These are phyloP conservation scores for Stipa capillata DNA, from an alignment of 176 grass and related monocot species.

Conservation along the genomic window DNA sequence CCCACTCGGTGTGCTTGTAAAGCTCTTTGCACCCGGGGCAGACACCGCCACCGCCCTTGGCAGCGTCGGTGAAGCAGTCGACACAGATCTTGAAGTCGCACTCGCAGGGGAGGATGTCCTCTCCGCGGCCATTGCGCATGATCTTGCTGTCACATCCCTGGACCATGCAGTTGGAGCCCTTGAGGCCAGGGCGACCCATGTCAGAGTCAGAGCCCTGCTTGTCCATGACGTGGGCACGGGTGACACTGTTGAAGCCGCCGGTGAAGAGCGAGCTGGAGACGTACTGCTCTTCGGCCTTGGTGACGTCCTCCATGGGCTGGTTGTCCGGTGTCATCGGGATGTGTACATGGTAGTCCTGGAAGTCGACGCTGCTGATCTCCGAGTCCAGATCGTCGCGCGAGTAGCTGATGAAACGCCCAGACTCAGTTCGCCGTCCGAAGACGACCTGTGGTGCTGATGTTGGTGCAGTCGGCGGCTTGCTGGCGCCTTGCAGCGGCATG, in stretches of 20 bases:
- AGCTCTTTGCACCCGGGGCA: conserved; percentile 93
- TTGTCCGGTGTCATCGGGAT: conserved; percentile 96
- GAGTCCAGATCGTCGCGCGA: conserved; percentile 91
- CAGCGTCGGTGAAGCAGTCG: conserved; percentile 91
- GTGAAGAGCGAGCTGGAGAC: conserved; percentile 89
- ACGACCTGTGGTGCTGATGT: conserved; percentile 53
- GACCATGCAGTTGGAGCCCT: conserved; percentile 47
- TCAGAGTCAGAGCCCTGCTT: conserved; percentile 16
- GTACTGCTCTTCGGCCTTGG: conserved; percentile 53
- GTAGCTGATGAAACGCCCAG: conserved; percentile 95
- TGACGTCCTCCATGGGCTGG: conserved; percentile 63
- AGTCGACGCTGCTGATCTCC: conserved; percentile 94
- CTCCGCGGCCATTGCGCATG: conserved; percentile 51
- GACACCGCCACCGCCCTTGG: conserved; percentile 35
- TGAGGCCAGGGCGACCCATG: conserved; percentile 16
- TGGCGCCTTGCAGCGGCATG: conserved; percentile 11
- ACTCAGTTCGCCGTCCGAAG: conserved; percentile 75
- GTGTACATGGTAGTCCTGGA: conserved; percentile 86
- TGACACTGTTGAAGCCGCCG: conserved; percentile 90
- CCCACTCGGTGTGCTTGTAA: conserved; percentile 78
- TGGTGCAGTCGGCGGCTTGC: conserved; percentile 52
- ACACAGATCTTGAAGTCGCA: conserved; percentile 93
- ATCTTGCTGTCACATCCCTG: conserved; percentile 58
- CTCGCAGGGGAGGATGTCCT: conserved; percentile 66
- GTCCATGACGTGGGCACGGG: conserved; percentile 68